Base-by-base conservation (phyloP, 371 early-diverging fungal genomes). In the Haplosporangium sp. region DNA sequence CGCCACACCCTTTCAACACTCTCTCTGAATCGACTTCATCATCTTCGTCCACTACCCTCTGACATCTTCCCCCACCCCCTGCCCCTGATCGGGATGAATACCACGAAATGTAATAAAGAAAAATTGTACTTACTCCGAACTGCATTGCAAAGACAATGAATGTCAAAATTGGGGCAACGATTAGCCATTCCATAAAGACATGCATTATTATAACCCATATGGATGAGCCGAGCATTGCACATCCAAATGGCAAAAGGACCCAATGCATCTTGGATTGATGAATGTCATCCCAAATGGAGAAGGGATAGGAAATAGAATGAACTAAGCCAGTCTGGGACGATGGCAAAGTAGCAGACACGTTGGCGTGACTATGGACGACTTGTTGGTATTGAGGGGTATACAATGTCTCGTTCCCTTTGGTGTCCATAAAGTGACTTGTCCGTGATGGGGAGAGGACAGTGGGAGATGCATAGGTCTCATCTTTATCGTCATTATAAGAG, bases 281-380 rank as follows among this genome's bases (percentile, higher is more conserved):
- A 10, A 61, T 62, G 39, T 71, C 77, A n/a, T 76, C 47, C 77
- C 77, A 76, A 42, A 71, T 71, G 47, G 61, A 53, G 53, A 27
- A 19, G 8, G 53, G 53, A 27, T 53, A 53, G 3, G 50, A 15
- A 11, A 50, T 50, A 50, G 13, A 17, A 53, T 27, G 27, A 10
- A 27, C 34, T 20, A 27, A n/a, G 13, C 20, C 20, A 53, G 13
- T 27, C 42, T 15, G 69, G 61, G 61, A 59, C 13, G 34, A 3
- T 3, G 34, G 17, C 44, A 17, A 20, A 3, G 34, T 15, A 27
- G 10, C 10, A 7, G 63, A 42, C 35, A 6, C 35, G 34, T 7
- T 17, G 42, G 5, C 10, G 10, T 42, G 5, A 58, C 44, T 17
- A 44, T 37, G 9, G 19, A 27, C 20, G 20, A 20, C 34, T 15